A percentile compares a stretch with the other conserved stretches of the same genome.
Evolutionary conservation across 768 basidiomycete species (phyloP).

Genomic region (Cubamyces lactineus): DNA sequence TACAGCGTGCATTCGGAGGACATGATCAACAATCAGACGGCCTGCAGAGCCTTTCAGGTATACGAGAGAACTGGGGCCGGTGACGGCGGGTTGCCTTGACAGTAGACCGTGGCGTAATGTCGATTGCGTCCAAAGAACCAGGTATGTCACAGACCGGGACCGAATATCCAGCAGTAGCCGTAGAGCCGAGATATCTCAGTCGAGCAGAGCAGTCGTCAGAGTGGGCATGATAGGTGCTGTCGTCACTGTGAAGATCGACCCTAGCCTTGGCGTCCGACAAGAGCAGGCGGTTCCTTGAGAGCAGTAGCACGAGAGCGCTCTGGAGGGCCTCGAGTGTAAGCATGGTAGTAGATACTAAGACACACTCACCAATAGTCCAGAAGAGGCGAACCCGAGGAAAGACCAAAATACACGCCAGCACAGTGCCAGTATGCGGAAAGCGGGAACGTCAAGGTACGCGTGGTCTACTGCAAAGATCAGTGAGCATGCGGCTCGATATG

Average conservation of each 20-base stretch:
- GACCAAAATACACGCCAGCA: slow-evolving; percentile 20
- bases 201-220: slow-evolving; percentile 1
- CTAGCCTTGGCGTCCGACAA: neutral
- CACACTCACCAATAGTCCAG: slow-evolving; percentile 45
- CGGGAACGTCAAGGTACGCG: slow-evolving; percentile 34
- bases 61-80: slow-evolving; percentile 45
- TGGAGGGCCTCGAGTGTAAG: slow-evolving; percentile 30
- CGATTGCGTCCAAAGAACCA: neutral
- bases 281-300: slow-evolving; percentile 34
- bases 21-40: neutral
- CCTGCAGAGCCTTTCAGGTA: slow-evolving; percentile 48
- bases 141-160: neutral
- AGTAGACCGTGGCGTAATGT: neutral
- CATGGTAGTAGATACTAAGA: neutral
- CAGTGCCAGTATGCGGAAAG: slow-evolving; percentile 33
- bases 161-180: neutral
- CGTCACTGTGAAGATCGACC: slow-evolving; percentile 1
- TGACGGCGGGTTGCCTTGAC: slow-evolving; percentile 16
- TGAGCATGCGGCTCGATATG: slow-evolving; percentile 4
- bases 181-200: neutral
- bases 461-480: slow-evolving; percentile 33
- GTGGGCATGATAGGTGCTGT: neutral
- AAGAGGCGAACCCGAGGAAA: slow-evolving; percentile 38
- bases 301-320: slow-evolving; percentile 42
- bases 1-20: neutral